A percentile compares a stretch with the other conserved stretches of the same genome.
phyloP scores from a whole-genome alignment of 1,139 yeast genomes.

The Yamadazyma sp. region DNA sequence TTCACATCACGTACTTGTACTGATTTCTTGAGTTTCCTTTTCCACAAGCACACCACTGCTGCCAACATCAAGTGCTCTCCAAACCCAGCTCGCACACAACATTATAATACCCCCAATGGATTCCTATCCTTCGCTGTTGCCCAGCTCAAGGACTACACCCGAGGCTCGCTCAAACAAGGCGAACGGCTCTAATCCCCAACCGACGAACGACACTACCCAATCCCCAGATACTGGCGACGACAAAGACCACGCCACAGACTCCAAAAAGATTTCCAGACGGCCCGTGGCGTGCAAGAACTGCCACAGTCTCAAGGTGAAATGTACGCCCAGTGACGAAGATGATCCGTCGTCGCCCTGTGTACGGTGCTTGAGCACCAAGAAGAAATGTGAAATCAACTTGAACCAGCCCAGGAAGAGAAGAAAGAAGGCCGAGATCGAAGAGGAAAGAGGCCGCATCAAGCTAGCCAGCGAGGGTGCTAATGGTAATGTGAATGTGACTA shows the following conservation, averaged over 20 bases:
- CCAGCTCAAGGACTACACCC: too few species aligned
- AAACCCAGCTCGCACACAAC: not conserved
- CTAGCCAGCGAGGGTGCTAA: slow-evolving; percentile 18
- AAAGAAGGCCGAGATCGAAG: slow-evolving; percentile 32
- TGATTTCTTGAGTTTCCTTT: too few species aligned
- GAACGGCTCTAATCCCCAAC: too few species aligned
- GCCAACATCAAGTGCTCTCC: too few species aligned
- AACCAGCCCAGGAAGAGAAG: slow-evolving; percentile 59
- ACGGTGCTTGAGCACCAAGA: slow-evolving; percentile 65
- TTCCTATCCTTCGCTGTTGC: too few species aligned
- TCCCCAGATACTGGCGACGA: not conserved
- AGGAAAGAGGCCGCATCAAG: slow-evolving; percentile 23
- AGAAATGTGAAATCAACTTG: slow-evolving; percentile 67
- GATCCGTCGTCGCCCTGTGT: slow-evolving; percentile 68
- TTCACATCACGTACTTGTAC: too few species aligned
- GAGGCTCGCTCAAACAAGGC: too few species aligned
- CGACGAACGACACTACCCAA: too few species aligned
- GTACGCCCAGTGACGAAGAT: slow-evolving; percentile 67
- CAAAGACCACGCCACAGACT: not conserved
- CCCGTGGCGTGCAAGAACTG: slow-evolving; percentile 75
- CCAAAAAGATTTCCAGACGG: slow-evolving; percentile 21
- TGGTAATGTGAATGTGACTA: too few species aligned
- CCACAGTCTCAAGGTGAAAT: slow-evolving; percentile 76
- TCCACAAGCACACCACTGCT: too few species aligned
- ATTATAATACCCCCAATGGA: too few species aligned